phyloP scores from a whole-genome alignment of 352 stramenopile species.

The Phytopythium delawarense region DNA sequence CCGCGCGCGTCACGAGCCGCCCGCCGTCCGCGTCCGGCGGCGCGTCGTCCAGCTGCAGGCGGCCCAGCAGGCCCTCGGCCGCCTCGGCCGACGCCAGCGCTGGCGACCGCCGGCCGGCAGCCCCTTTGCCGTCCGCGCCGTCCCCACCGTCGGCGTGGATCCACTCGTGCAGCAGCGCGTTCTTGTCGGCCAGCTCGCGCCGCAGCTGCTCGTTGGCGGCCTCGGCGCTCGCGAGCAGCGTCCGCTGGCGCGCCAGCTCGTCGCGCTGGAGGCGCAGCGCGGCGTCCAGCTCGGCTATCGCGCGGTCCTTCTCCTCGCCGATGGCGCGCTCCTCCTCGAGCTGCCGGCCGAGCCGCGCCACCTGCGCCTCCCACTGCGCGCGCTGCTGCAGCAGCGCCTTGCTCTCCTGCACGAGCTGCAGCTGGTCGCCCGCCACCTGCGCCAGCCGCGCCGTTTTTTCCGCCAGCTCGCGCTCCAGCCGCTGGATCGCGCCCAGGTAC shows the following conservation, averaged over 20 bases:
- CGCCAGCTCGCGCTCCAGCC: conserved; percentile 63
- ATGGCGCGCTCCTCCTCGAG: conserved; percentile 62
- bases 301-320: conserved; percentile 61
- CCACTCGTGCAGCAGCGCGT: conserved; percentile 55
- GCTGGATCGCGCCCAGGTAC: conserved; percentile 63
- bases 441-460: conserved; percentile 60
- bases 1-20: conserved; percentile 32
- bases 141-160: conserved; percentile 36
- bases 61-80: conserved; percentile 41
- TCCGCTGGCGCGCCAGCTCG: conserved; percentile 24
- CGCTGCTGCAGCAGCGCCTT: conserved; percentile 67
- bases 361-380: conserved; percentile 50
- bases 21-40: conserved; percentile 13
- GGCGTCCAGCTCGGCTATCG: conserved; percentile 58
- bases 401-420: conserved; percentile 65
- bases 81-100: conserved; percentile 35
- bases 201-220: conserved; percentile 5
- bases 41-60: conserved; percentile 26
- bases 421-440: conserved; percentile 46
- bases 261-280: conserved; percentile 41
- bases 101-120: conserved; percentile 1
- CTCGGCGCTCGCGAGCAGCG: too few species aligned
- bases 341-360: conserved; percentile 48
- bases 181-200: conserved; percentile 47
- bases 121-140: conserved; percentile 10